These are phyloP conservation scores for Venturia oleaginea DNA, from an alignment of 2,329 filamentous ascomycete genomes.

Conservation along the genomic window DNA sequence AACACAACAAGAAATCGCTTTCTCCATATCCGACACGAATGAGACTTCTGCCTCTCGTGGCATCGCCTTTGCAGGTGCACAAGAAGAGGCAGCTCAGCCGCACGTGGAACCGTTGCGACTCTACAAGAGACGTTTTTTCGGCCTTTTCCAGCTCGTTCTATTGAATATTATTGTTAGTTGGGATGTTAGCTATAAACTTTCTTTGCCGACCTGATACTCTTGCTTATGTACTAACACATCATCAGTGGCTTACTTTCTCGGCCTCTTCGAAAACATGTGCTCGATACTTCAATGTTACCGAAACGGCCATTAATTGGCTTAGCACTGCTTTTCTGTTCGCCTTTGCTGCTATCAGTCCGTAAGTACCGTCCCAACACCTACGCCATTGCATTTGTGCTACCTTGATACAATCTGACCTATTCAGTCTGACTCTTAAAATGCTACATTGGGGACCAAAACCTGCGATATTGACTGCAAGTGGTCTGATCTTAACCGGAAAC, in stretches of 20 bases:
- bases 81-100: neutral
- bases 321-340: slow-evolving; percentile 80
- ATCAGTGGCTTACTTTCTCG: slow-evolving; percentile 83
- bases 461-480: slow-evolving; percentile 64
- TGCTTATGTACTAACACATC: slow-evolving; percentile 10
- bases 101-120: slow-evolving; percentile 22
- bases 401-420: neutral
- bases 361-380: slow-evolving; percentile 22
- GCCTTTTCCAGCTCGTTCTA: slow-evolving; percentile 70
- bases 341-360: slow-evolving; percentile 65
- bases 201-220: neutral
- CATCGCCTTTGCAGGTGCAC: neutral
- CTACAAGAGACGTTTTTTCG: slow-evolving; percentile 86
- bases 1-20: neutral
- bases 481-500: slow-evolving; percentile 71
- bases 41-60: neutral
- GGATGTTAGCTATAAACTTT: slow-evolving; percentile 59
- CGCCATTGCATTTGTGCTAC: neutral
- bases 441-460: slow-evolving; percentile 72
- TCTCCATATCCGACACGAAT: neutral
- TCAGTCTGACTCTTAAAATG: slow-evolving; percentile 55
- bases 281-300: slow-evolving; percentile 63
- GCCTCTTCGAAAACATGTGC: slow-evolving; percentile 69
- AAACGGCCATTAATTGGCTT: slow-evolving; percentile 83
- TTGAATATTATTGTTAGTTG: slow-evolving; percentile 91